Percentiles rank a stretch among this genome's conserved stretches.
These are phyloP conservation scores for Colletotrichum liaoningense DNA, from an alignment of 2,329 filamentous ascomycete genomes.

Conservation along the genomic window DNA sequence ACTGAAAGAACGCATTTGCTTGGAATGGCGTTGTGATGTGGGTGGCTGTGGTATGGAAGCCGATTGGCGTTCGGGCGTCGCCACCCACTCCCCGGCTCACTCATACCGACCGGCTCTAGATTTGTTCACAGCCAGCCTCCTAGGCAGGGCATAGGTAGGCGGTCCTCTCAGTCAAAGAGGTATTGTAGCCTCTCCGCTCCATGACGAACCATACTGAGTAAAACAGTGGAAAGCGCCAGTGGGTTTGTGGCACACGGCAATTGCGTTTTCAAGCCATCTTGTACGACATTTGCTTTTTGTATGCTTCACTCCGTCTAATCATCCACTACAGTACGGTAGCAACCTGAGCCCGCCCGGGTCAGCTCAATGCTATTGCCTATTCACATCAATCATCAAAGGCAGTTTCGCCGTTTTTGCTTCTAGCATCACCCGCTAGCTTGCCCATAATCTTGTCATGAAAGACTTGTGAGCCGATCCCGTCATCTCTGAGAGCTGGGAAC, in stretches of 20 bases:
- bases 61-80: conserved; percentile 23
- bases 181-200: not conserved
- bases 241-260: conserved; percentile 9
- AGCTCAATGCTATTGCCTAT: not conserved
- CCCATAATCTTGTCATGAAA: not conserved
- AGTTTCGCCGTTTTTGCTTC: not conserved
- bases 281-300: conserved; percentile 1
- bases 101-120: conserved; percentile 7
- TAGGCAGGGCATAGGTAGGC: not conserved
- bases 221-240: not conserved
- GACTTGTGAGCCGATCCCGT: not conserved
- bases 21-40: conserved; percentile 19
- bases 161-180: not conserved
- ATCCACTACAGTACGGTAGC: not conserved
- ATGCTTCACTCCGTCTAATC: not conserved
- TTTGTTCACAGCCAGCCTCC: not conserved
- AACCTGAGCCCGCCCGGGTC: not conserved
- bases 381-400: not conserved
- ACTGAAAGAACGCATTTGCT: not conserved
- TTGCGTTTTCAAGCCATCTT: not conserved
- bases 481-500: conserved; percentile 53
- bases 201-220: not conserved
- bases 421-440: not conserved
- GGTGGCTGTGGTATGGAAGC: conserved; percentile 19
- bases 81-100: not conserved